phyloP scores from a whole-genome alignment of 1,284 basidiomycete genomes.

The Coniferiporia weirii region DNA sequence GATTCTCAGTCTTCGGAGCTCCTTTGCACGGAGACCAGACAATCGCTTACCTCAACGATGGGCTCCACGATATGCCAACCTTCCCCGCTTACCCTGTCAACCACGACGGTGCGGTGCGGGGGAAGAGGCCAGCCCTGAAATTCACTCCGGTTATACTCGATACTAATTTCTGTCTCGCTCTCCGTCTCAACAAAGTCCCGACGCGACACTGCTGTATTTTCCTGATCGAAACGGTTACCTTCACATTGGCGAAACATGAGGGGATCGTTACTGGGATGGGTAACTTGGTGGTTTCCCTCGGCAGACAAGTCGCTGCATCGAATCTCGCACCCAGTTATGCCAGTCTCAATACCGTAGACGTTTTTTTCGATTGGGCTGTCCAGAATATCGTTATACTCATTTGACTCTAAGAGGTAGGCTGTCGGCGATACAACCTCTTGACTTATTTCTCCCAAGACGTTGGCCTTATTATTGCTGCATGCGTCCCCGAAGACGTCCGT shows the following conservation, averaged over 20 bases:
- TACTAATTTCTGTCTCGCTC: background rate
- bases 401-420: constrained; percentile 15
- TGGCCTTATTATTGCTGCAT: background rate
- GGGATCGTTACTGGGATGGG: background rate
- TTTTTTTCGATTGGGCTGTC: too few species aligned
- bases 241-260: background rate
- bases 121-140: constrained; percentile 12
- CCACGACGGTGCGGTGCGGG: constrained; percentile 10
- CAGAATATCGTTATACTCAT: background rate
- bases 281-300: background rate
- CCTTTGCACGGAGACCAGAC: background rate
- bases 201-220: background rate
- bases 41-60: constrained; percentile 6
- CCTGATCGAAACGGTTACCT: background rate
- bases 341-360: too few species aligned
- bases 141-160: background rate
- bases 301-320: too few species aligned
- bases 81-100: constrained; percentile 13
- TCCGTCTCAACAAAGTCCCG: background rate
- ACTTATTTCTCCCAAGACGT: background rate
- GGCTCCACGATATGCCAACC: constrained; percentile 12
- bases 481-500: constrained; percentile 8
- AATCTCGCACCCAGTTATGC: too few species aligned
- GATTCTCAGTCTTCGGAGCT: background rate
- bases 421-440: constrained; percentile 11